Percentiles rank a stretch among this genome's conserved stretches.
Evolutionary conservation across 2,329 filamentous ascomycete species (phyloP).

Genomic region (Parafenestella ontariensis): DNA sequence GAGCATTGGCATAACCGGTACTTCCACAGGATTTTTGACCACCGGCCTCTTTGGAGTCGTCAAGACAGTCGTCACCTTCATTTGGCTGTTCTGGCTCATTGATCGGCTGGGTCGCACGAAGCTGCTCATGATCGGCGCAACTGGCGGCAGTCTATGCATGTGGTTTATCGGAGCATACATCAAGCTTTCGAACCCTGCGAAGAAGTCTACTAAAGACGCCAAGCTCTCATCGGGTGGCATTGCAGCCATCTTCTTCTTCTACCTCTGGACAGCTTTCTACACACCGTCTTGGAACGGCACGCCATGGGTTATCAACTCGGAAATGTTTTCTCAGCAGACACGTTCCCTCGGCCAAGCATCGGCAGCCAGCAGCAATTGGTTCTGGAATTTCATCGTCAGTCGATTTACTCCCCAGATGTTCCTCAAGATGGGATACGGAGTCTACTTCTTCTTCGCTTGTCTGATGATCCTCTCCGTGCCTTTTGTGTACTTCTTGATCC

Average conservation of each 20-base stretch:
- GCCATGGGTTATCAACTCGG: constrained; percentile 75
- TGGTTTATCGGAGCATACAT: constrained; percentile 71
- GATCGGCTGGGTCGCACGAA: constrained; percentile 69
- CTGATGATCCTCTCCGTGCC: constrained; percentile 55
- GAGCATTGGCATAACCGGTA: constrained; percentile 67
- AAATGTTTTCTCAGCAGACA: constrained; percentile 77
- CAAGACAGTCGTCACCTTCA: constrained; percentile 71
- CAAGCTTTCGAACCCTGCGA: constrained; percentile 55
- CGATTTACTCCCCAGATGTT: constrained; percentile 72
- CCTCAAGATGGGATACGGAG: constrained; percentile 53
- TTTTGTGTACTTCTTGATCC: constrained; percentile 47
- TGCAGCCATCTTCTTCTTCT: constrained; percentile 74
- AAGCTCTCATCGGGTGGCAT: constrained; percentile 59
- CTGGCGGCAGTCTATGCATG: constrained; percentile 69
- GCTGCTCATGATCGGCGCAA: constrained; percentile 70
- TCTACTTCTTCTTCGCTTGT: constrained; percentile 58
- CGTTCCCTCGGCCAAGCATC: constrained; percentile 71
- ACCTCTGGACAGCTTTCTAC: constrained; percentile 76
- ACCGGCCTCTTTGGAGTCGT: constrained; percentile 81
- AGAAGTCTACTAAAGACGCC: constrained; percentile 37
- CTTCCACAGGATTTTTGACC: constrained; percentile 67
- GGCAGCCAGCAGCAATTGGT: constrained; percentile 75
- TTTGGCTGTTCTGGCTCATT: constrained; percentile 74
- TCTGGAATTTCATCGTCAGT: constrained; percentile 72
- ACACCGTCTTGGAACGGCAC: constrained; percentile 75